Conservation (phyloP, 139 green algal genomes). For the Auxenochlorella protothecoides region DNA sequence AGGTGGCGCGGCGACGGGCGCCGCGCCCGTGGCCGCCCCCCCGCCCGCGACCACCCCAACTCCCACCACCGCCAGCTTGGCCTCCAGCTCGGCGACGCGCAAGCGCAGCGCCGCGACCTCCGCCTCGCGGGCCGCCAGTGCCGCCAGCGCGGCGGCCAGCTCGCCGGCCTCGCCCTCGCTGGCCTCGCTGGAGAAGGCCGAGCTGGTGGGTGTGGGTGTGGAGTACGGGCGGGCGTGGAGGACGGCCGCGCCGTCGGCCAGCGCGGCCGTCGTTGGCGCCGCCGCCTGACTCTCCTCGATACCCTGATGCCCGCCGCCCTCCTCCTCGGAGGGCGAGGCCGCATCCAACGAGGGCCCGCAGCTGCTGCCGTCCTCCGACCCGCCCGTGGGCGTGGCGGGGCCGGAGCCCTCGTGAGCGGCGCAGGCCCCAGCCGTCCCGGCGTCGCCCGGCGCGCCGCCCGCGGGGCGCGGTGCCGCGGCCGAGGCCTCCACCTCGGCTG, state of each 20-base stretch:
- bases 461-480: no score
- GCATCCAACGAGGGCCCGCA: no score
- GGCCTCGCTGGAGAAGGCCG: background rate
- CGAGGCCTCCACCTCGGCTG: background rate
- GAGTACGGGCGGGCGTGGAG: background rate
- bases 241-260: background rate
- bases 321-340: no score
- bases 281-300: no score
- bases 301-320: no score
- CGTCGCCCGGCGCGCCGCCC: no score
- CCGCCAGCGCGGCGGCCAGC: conserved; percentile 1
- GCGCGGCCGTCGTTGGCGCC: no score
- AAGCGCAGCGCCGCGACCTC: conserved; percentile 6
- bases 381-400: no score
- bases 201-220: background rate
- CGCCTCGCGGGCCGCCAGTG: background rate
- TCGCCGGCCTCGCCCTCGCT: background rate
- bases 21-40: background rate
- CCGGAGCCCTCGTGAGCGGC: no score
- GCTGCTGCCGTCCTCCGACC: no score
- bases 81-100: conserved; percentile 10
- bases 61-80: background rate
- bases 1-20: background rate
- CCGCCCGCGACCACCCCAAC: no score
- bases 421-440: no score